Base-by-base conservation (phyloP, 2,329 filamentous ascomycete genomes). In the Didymella exigua region DNA sequence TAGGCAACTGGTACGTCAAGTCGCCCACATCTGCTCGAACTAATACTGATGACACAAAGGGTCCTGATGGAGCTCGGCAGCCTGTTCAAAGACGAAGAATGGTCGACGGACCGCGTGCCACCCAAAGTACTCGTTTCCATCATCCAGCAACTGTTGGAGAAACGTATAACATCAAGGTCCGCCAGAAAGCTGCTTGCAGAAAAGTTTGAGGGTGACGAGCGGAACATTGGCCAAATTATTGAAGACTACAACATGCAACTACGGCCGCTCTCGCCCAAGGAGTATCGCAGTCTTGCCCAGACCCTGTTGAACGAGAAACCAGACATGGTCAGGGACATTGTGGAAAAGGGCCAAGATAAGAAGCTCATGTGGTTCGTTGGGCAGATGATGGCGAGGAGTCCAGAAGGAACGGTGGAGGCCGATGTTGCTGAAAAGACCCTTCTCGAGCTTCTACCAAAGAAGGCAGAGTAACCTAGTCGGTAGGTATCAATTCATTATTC, bases 301-400 rank as follows among this genome's bases (percentile, higher is more conserved):
- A 71, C 71, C 2, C 76, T 87, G 11, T 75, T 89, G 43, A 72
- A 77, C 1, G 77, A 79, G 53, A 85, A 86, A 56, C 78, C 79
- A 1, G 77, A 82, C 31, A 82, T 86, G 75, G 85, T 86, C 2
- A 76, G 79, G 49, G 82, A 86, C 47, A 86, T 89, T 44, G 76
- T 81, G 36, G 76, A 79, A 41, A 86, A 84, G 65, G 81, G 82
- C 0, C 84, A 88, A 60, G 76, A 78, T 26, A 84, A 85, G n/a
- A 90, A 89, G 71, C 71, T 88, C 6, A 86, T 85, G 64, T 89
- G 83, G 78, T 83, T 89, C 62, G 82, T 90, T 13, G 87, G 87
- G 10, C 84, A 88, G 71, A 88, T 89, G 83, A 86, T 89, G 75
- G 78, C 83, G 38, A 75, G 77, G 56, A 84, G 84, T 24, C 79